These are phyloP conservation scores for Plantago ovata DNA, from an alignment of 257 asterid species.

Conservation along the genomic window DNA sequence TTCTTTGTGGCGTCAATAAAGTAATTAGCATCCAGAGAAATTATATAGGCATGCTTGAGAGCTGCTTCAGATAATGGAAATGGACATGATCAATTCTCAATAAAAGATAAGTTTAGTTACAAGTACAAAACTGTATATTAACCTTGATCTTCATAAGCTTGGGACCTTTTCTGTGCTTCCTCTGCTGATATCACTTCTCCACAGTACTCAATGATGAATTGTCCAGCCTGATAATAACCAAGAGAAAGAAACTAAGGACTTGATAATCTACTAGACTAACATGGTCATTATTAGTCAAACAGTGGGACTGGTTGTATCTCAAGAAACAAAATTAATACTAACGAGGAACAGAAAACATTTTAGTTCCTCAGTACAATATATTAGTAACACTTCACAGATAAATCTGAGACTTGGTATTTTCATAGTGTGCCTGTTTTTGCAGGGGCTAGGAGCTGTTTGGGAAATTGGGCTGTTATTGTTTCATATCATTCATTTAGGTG, in stretches of 20 bases:
- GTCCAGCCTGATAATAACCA: slow-evolving; percentile 64
- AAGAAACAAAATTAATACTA: not conserved
- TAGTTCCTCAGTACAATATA: slow-evolving; percentile 10
- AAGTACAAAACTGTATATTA: slow-evolving; percentile 20
- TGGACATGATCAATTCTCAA: slow-evolving; percentile 18
- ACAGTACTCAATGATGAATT: slow-evolving; percentile 78
- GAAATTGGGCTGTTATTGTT: too few relatives aligned
- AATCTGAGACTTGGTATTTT: too few relatives aligned
- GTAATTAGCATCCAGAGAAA: slow-evolving; percentile 62
- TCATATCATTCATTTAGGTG: too few relatives aligned
- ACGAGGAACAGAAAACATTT: slow-evolving; percentile 10
- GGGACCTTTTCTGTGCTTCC: slow-evolving; percentile 64
- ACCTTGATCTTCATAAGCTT: slow-evolving; percentile 77
- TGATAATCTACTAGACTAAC: slow-evolving; percentile 6
- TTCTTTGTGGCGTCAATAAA: slow-evolving; percentile 80
- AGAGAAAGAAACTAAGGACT: slow-evolving; percentile 19
- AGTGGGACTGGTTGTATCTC: not conserved
- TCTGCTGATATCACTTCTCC: slow-evolving; percentile 87
- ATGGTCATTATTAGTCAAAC: slow-evolving; percentile 6
- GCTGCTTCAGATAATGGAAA: slow-evolving; percentile 42
- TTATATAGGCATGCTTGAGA: slow-evolving; percentile 76
- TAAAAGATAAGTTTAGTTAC: slow-evolving; percentile 15
- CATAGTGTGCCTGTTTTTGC: too few relatives aligned
- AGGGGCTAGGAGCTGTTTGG: too few relatives aligned
- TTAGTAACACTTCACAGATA: slow-evolving; percentile 5